Evolutionary conservation across 2,329 filamentous ascomycete genomes (phyloP).

Genomic region (Aureobasidium melanogenum): DNA sequence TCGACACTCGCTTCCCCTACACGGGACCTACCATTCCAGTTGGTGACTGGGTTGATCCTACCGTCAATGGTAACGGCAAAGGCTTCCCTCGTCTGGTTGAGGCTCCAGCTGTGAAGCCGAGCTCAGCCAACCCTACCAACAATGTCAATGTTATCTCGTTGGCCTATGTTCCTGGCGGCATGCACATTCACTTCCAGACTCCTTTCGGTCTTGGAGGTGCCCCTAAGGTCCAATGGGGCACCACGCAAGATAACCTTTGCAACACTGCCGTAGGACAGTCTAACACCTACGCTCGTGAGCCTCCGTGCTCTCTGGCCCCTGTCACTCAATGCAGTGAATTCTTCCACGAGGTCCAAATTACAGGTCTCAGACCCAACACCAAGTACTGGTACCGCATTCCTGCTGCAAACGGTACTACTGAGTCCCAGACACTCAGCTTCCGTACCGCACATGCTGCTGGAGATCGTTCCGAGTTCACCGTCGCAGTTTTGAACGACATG

Average conservation of each 20-base stretch:
- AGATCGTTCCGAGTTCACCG: conserved; percentile 32
- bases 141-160: conserved; percentile 46
- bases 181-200: conserved; percentile 47
- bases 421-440: conserved; percentile 39
- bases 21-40: conserved; percentile 41
- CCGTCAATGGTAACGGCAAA: conserved; percentile 44
- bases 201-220: conserved; percentile 42
- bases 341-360: conserved; percentile 44
- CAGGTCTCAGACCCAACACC: conserved; percentile 32
- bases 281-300: conserved; percentile 39
- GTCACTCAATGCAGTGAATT: conserved; percentile 44
- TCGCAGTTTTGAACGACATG: conserved; percentile 46
- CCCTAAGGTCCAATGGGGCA: conserved; percentile 39
- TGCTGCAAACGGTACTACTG: conserved; percentile 42
- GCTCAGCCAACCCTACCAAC: conserved; percentile 36
- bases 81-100: conserved; percentile 44
- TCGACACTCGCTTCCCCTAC: conserved; percentile 39
- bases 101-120: conserved; percentile 41
- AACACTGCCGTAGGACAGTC: conserved; percentile 31
- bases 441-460: conserved; percentile 38
- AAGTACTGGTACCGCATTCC: conserved; percentile 45
- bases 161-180: conserved; percentile 40
- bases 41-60: conserved; percentile 44
- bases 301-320: conserved; percentile 38
- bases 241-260: conserved; percentile 23